Conservation (phyloP, 306 rosid species). For the Dalbergia cochinchinensis region DNA sequence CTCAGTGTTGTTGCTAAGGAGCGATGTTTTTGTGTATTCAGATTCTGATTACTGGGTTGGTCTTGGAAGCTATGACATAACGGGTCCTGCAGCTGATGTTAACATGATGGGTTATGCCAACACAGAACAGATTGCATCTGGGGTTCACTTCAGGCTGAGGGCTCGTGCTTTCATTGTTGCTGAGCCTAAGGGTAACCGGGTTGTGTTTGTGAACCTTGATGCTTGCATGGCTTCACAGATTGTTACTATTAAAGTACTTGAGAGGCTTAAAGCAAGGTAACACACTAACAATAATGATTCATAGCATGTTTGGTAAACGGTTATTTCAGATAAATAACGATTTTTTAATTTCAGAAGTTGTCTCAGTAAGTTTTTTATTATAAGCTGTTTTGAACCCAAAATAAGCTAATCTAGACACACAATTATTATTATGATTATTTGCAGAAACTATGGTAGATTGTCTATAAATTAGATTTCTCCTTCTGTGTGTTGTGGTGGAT, state of each 20-base stretch:
- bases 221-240: conserved; percentile 98
- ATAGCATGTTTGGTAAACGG: no score
- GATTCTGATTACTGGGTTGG: conserved; percentile 77
- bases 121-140: conserved; percentile 75
- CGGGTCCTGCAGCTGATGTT: conserved; percentile 98
- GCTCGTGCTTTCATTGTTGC: conserved; percentile 87
- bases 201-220: conserved; percentile 90
- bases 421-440: conserved; percentile 18
- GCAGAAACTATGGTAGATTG: conserved; percentile 31
- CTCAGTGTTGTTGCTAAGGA: conserved; percentile 29
- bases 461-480: not conserved
- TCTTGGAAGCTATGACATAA: conserved; percentile 91
- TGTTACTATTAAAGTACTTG: conserved; percentile 78
- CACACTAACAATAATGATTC: conserved; percentile 10
- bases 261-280: conserved; percentile 91
- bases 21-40: conserved; percentile 45
- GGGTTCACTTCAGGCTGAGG: conserved; percentile 85
- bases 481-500: conserved; percentile 32
- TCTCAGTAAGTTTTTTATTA: no score
- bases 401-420: no score
- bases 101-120: conserved; percentile 98
- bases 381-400: no score
- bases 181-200: conserved; percentile 76
- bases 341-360: no score
- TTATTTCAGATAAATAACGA: no score